phyloP scores from a whole-genome alignment of 2,329 filamentous ascomycete genomes.

The Stenocarpella maydis region DNA sequence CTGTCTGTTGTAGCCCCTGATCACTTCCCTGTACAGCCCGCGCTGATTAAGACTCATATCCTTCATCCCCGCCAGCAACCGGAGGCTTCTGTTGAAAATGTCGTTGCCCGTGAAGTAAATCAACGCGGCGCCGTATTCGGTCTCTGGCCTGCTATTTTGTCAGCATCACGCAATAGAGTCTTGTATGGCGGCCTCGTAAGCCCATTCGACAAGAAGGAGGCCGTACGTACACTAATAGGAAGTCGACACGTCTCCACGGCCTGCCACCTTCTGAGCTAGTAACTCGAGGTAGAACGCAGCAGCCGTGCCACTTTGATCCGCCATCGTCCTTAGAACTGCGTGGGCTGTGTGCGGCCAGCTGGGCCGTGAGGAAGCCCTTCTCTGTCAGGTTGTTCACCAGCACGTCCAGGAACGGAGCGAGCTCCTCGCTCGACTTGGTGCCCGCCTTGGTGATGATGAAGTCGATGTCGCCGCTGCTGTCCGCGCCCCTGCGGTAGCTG shows the following conservation, averaged over 20 bases:
- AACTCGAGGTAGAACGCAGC: conserved; percentile 70
- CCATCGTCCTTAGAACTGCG: conserved; percentile 46
- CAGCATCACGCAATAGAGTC: neutral
- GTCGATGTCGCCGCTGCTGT: conserved; percentile 83
- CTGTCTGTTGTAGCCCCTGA: conserved; percentile 63
- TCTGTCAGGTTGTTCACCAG: conserved; percentile 70
- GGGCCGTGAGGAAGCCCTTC: conserved; percentile 72
- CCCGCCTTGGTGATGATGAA: conserved; percentile 78
- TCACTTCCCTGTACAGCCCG: conserved; percentile 77
- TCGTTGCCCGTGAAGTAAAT: conserved; percentile 98
- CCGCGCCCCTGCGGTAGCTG: conserved; percentile 83
- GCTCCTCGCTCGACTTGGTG: conserved; percentile 60
- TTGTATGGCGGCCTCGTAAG: neutral
- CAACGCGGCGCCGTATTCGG: conserved; percentile 82
- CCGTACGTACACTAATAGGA: conserved; percentile 70
- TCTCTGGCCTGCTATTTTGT: conserved; percentile 59
- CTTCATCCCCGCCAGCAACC: conserved; percentile 78
- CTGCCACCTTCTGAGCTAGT: conserved; percentile 45
- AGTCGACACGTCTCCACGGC: conserved; percentile 83
- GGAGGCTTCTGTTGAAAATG: conserved; percentile 88
- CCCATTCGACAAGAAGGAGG: neutral
- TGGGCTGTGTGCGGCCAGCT: conserved; percentile 64
- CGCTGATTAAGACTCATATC: conserved; percentile 86
- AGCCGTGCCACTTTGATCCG: conserved; percentile 89
- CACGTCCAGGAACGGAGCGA: conserved; percentile 68